phyloP scores from a whole-genome alignment of 306 rosid species.

The Acacia confusa region DNA sequence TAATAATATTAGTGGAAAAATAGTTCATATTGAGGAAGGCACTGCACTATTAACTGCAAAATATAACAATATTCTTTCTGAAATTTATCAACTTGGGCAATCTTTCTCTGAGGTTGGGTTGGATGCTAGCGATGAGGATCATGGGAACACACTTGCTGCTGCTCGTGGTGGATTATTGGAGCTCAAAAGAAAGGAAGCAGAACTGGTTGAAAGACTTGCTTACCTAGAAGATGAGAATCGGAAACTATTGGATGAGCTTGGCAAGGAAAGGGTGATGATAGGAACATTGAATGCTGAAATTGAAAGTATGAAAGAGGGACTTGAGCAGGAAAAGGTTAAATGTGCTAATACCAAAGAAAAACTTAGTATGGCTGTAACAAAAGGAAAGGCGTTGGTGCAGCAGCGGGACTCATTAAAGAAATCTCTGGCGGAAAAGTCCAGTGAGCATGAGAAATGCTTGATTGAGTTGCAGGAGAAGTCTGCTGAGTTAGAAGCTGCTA shows the following conservation, averaged over 20 bases:
- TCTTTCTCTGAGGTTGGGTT: conserved; percentile 52
- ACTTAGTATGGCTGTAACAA: conserved; percentile 91
- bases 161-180: conserved; percentile 61
- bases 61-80: conserved; percentile 58
- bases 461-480: conserved; percentile 74
- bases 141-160: conserved; percentile 47
- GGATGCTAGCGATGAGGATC: conserved; percentile 43
- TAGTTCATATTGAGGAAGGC: conserved; percentile 55
- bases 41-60: conserved; percentile 51
- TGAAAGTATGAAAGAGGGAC: conserved; percentile 59
- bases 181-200: conserved; percentile 64
- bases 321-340: conserved; percentile 82
- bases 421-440: conserved; percentile 63
- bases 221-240: conserved; percentile 65
- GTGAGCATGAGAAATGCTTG: conserved; percentile 68
- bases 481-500: conserved; percentile 73
- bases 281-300: conserved; percentile 57
- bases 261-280: conserved; percentile 47
- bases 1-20: conserved; percentile 54
- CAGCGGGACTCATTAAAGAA: conserved; percentile 80
- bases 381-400: conserved; percentile 95
- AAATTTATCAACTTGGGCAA: conserved; percentile 62
- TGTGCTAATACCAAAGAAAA: conserved; percentile 77
- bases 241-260: conserved; percentile 65
- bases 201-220: conserved; percentile 49